Percentiles rank a stretch among this genome's conserved stretches.
Evolutionary conservation across 148 eudicot species (phyloP).

Genomic region (Mesembryanthemum crystallinum): DNA sequence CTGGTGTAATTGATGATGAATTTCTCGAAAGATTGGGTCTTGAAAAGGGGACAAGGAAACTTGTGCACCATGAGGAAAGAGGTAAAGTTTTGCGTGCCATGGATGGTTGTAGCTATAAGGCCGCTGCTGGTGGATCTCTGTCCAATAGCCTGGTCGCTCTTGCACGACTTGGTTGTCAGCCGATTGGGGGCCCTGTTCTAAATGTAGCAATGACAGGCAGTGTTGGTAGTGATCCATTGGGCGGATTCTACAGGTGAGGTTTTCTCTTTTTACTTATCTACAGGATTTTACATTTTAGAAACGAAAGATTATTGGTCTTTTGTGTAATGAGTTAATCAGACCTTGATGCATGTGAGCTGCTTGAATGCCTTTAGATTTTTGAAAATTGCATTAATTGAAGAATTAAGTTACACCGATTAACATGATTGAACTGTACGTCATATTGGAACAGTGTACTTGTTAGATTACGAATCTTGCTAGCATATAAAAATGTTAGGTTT

Average conservation of each 20-base stretch:
- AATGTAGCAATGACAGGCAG: slow-evolving; percentile 97
- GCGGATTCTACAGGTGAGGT: slow-evolving; percentile 84
- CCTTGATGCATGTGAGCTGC: not conserved
- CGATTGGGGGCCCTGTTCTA: slow-evolving; percentile 56
- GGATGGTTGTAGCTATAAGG: slow-evolving; percentile 99
- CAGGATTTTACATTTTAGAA: not conserved
- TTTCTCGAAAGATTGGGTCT: slow-evolving; percentile 72
- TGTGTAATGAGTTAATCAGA: not conserved
- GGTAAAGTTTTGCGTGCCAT: slow-evolving; percentile 87
- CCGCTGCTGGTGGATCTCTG: slow-evolving; percentile 98
- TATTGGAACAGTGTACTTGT: not conserved
- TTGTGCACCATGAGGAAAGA: slow-evolving; percentile 92
- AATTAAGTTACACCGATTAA: not conserved
- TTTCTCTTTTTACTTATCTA: slow-evolving; percentile 6
- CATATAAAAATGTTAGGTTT: not conserved
- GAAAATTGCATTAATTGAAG: not conserved
- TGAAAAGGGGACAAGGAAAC: slow-evolving; percentile 84
- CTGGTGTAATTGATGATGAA: slow-evolving; percentile 80
- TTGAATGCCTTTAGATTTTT: not conserved
- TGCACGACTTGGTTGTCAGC: slow-evolving; percentile 88
- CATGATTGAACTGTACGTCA: not conserved
- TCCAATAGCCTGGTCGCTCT: slow-evolving; percentile 95
- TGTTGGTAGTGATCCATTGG: slow-evolving; percentile 95
- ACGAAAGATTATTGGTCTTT: slow-evolving; percentile 1
- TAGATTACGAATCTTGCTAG: not conserved